Evolutionary conservation across 345 rosid genomes (phyloP), one percentile per base, ranked within the genome.

Genomic region (Populus nigra): DNA sequence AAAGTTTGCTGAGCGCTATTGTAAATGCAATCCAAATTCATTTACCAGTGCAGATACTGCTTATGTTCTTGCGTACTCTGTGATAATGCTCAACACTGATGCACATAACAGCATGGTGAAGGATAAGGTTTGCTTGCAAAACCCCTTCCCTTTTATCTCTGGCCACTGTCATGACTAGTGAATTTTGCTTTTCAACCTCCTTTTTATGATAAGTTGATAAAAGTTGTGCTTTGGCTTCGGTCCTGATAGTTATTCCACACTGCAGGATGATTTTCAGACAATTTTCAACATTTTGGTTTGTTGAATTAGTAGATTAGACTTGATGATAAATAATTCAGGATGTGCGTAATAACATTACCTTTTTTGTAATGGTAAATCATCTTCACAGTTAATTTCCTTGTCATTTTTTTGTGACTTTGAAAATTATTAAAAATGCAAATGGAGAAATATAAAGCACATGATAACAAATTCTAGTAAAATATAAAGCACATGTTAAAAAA

Each of bases 21-120:
- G 98, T 80, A 93, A 90, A 91, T 92, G 94, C 89, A 91, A 90
- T 85, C 94, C 97, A 66, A 88, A 80, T 84, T 91, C 98, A 81
- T 95, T 95, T 82, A 89, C 92, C 27, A 95, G 94, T 75, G 99
- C 99, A 65, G 98, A 95, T 82, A 93, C 99, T 76, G 97, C 99
- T 45, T 93, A 95, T 81, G 96, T 95, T 76, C 94, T 91, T 76
- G 99, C 99, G 23, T 93, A 95, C 83, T 93, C 98, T 69, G 99
- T 95, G 76, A 95, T 95, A 79, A 16, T 95, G 98, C 98, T 95
- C 73, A 95, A 95, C 84, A 93, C 99, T 17, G 99, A 95, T 78
- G 99, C 99, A 78, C 99, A 91, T 81, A 93, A 93, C 88, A 89
- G 71, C 85, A 93, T 91, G 98, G 98, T 95, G 81, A 95, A 95